These are phyloP conservation scores for Glaciozyma martinii DNA, from an alignment of 768 basidiomycete species.

Conservation along the genomic window DNA sequence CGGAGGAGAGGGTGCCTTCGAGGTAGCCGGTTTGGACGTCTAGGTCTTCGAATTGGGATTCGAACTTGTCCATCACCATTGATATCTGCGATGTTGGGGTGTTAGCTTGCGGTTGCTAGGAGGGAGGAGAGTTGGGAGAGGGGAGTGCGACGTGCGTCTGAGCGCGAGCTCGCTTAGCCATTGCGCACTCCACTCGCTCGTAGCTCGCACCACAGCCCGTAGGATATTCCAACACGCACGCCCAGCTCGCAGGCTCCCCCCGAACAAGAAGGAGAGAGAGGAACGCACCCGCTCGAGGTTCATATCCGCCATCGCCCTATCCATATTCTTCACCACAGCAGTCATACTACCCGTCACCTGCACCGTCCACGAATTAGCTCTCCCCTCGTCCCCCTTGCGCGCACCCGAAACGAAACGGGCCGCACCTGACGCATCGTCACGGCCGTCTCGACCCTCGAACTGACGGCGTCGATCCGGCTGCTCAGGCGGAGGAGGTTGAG, in stretches of 20 bases:
- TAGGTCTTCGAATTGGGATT: constrained; percentile 86
- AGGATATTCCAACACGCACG: too few relatives aligned
- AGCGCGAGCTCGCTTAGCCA: background rate
- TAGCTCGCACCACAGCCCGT: too few relatives aligned
- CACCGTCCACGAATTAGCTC: constrained; percentile 31
- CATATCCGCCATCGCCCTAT: constrained; percentile 98
- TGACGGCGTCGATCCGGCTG: constrained; percentile 79
- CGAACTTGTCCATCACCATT: constrained; percentile 98
- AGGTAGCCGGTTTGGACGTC: constrained; percentile 97
- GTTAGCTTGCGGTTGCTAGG: background rate
- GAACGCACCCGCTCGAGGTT: constrained; percentile 80
- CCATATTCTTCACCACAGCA: constrained; percentile 93
- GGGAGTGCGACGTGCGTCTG: background rate
- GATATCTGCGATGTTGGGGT: constrained; percentile 60
- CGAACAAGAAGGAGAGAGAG: background rate
- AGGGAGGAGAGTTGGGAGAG: background rate
- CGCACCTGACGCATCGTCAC: constrained; percentile 72
- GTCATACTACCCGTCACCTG: constrained; percentile 93
- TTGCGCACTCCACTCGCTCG: background rate
- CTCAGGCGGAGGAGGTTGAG: constrained; percentile 82
- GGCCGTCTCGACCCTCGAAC: constrained; percentile 92
- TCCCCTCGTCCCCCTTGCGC: too few relatives aligned
- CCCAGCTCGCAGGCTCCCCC: too few relatives aligned
- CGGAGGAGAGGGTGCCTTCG: constrained; percentile 91
- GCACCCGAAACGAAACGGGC: background rate